Base-by-base conservation (phyloP, 768 basidiomycete species). In the Tulasnella sp. region DNA sequence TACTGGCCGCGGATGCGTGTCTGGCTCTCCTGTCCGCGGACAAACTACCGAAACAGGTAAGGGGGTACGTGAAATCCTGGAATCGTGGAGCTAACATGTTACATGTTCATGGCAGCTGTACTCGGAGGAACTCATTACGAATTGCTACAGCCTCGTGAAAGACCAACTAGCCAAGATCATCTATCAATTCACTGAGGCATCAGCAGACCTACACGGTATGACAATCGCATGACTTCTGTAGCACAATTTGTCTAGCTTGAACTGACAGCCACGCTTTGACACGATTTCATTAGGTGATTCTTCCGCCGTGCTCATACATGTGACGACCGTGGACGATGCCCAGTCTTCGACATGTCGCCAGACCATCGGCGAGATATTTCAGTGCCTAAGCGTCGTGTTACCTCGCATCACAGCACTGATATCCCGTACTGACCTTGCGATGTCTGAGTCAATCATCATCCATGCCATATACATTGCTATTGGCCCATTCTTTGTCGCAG, bases 401-500 rank as follows among this genome's bases (percentile, higher is more conserved):
- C 87, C 89, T 1, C 78, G 81, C 30, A 78, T 98, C 50, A 84
- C 84, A 61, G 74, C 76, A 10, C 76, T 98, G 30, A 76, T 97
- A 55, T 80, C 79, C 49, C 79, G 83, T 1, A 86, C 66, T 75
- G 77, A 60, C 77, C 84, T 63, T 73, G 64, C 85, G 1, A 86
- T 98, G 84, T 87, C 88, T 1, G 96, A 98, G 62, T 71, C 82
- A 0, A 87, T 97, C 64, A 87, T 97, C 66, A 96, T 97, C 52
- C 84, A 89, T 64, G 83, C 85, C 0, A 87, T 96, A 2, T 98
- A 94, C 70, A 85, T 97, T 53, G 81, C 92, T 2, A 91, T 97
- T 63, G 89, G 88, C 5, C 93, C 94, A 0, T 92, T 98, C 69
- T 98, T 98, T 66, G 82, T 91, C 4, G 81, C 81, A n/a, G 89